These are phyloP conservation scores for Chlamydomonas incerta DNA, from an alignment of 139 green algal genomes.

Conservation along the genomic window DNA sequence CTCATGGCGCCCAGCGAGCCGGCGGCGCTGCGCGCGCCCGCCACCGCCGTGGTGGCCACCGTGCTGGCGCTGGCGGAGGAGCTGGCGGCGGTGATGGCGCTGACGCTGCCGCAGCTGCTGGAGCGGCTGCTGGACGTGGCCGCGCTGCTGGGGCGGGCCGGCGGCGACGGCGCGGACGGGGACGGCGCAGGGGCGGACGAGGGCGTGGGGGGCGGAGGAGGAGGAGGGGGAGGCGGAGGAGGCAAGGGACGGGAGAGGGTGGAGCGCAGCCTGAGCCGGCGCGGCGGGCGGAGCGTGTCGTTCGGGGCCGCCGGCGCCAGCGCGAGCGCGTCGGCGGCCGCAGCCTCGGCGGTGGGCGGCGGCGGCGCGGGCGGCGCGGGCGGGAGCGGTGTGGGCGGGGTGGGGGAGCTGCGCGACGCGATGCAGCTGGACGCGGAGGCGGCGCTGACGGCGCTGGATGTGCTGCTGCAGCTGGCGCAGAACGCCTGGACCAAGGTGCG, in stretches of 20 bases:
- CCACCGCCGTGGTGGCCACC: slow-evolving; percentile 10
- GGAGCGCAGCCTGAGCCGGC: no score
- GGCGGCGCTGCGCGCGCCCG: slow-evolving; percentile 9
- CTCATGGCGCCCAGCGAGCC: slow-evolving; percentile 16
- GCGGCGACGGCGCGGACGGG: background rate
- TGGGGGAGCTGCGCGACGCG: slow-evolving; percentile 6
- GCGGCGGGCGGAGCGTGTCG: no score
- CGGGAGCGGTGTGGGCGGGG: background rate
- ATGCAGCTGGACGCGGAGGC: slow-evolving; percentile 36
- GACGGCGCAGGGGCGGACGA: background rate
- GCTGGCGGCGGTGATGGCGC: slow-evolving; percentile 27
- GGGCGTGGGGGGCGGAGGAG: background rate
- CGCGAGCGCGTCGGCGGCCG: background rate
- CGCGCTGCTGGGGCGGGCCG: background rate
- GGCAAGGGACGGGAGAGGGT: no score
- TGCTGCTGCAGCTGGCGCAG: slow-evolving; percentile 31
- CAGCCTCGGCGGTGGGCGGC: no score
- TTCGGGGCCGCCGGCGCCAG: no score
- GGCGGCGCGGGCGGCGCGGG: background rate
- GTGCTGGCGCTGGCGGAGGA: background rate
- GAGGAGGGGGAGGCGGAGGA: no score
- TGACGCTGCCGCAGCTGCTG: slow-evolving; percentile 1
- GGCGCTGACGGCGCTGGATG: background rate
- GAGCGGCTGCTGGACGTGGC: slow-evolving; percentile 4
- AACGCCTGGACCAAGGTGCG: slow-evolving; percentile 26